Evolutionary conservation across 139 green algal species (phyloP).

Genomic region (Dunaliella sp.): DNA sequence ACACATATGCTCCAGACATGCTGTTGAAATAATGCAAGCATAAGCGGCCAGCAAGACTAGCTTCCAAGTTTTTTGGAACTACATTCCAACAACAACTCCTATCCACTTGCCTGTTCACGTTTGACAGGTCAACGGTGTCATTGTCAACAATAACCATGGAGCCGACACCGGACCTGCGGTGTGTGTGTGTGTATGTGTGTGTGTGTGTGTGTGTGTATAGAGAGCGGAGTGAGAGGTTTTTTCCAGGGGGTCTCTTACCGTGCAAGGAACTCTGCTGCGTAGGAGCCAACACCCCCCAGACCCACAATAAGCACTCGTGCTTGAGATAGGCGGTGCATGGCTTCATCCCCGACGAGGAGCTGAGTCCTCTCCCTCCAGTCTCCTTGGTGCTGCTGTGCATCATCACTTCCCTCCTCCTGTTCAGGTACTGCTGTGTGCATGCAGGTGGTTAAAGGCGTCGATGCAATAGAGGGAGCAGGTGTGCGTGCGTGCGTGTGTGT

Average conservation of each 20-base stretch:
- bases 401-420: too few species aligned
- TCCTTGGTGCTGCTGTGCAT: neutral
- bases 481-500: too few species aligned
- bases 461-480: too few species aligned
- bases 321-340: constrained; percentile 20
- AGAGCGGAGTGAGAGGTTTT: neutral
- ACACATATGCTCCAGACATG: too few species aligned
- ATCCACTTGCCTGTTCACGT: constrained; percentile 40
- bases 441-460: too few species aligned
- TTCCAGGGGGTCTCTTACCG: constrained; percentile 6
- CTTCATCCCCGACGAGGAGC: constrained; percentile 40
- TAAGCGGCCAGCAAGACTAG: too few species aligned
- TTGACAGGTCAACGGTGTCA: constrained; percentile 35
- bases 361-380: constrained; percentile 41
- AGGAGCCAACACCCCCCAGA: constrained; percentile 58
- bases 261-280: constrained; percentile 51
- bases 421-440: too few species aligned
- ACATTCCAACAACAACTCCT: too few species aligned
- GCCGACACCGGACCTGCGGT: constrained; percentile 7
- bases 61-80: too few species aligned
- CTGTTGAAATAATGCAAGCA: too few species aligned
- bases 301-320: constrained; percentile 57
- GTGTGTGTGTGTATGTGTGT: neutral
- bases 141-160: constrained; percentile 14
- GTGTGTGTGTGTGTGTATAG: neutral